Base-by-base conservation (phyloP, 2,329 filamentous ascomycete species). In the Epichloe gansuensis region DNA sequence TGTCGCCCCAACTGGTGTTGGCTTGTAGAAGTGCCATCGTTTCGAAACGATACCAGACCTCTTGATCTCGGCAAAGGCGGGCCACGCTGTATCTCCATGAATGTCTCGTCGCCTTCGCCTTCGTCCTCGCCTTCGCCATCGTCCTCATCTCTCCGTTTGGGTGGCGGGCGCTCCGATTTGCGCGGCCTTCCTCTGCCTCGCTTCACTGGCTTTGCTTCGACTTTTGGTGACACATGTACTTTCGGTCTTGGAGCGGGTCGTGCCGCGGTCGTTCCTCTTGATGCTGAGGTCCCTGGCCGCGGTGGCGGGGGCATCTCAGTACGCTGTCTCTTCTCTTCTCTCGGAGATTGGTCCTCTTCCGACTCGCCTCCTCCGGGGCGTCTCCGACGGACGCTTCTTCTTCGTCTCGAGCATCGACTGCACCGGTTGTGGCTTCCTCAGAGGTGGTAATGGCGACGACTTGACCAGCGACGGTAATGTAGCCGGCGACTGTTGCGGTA, bases 1-100 rank as follows among this genome's bases (percentile, higher is more conserved):
- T 82, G 80, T 53, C 93, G 81, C 2, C 89, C 91, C 12, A 85
- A 91, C 51, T 89, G 83, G 49, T 84, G 87, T 45, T 75, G 78
- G 34, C 74, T 74, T 56, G 79, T 72, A 28, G 69, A 72, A 51
- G 82, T 75, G 1, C 71, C 66, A 8, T 72, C 72, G 35, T 71
- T 71, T 43, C 75, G 74, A 50, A 74, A 64, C 49, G 77, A 78
- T 25, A 80, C 72, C 11, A 82, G 69, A 1, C 78, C 77, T 21
- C 76, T 75, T 41, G 72, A 68, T 60, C 74, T 78, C 50, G 78
- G 78, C 50, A 81, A 68, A 0, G 78, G 78, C 2, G 78, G 78
- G 0, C 76, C 76, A 8, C 74, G 75, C 39, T 78, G 75, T 9
- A 80, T 67, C 3, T 74, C 74, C 25, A 71, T 62, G 13, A 73